Conservation (phyloP, 2,329 filamentous ascomycete genomes). For the Cladosporium sp. region DNA sequence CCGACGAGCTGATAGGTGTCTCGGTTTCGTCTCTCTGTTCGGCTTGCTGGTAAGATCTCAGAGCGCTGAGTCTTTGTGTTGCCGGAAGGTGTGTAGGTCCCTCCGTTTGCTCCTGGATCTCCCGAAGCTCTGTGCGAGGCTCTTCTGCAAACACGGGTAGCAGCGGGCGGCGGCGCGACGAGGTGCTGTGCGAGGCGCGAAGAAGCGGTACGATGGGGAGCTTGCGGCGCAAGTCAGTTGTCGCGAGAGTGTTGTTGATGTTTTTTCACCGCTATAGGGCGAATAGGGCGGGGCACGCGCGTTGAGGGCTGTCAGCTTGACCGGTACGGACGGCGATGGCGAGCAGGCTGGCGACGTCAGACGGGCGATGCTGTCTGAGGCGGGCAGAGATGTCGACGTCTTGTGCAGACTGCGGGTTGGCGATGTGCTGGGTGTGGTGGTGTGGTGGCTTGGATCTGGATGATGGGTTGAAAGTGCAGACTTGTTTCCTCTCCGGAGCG, state of each 20-base stretch:
- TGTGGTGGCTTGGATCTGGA: not conserved
- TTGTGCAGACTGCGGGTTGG: slow-evolving; percentile 3
- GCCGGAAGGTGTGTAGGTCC: not conserved
- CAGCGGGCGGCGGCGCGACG: not conserved
- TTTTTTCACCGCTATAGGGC: slow-evolving; percentile 12
- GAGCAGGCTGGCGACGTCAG: not conserved
- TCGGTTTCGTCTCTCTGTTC: slow-evolving; percentile 3
- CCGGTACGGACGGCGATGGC: slow-evolving; percentile 3
- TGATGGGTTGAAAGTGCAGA: slow-evolving; percentile 6
- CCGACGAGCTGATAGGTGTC: slow-evolving; percentile 2
- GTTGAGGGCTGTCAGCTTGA: slow-evolving; percentile 13
- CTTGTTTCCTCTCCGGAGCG: slow-evolving; percentile 1
- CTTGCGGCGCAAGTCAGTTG: not conserved
- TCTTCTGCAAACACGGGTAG: not conserved
- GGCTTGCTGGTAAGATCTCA: not conserved
- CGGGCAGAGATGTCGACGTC: not conserved
- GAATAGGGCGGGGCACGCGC: slow-evolving; percentile 11
- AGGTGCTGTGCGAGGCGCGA: not conserved
- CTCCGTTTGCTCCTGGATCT: slow-evolving; percentile 14
- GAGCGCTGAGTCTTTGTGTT: slow-evolving; percentile 3
- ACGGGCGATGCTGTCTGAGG: slow-evolving; percentile 2
- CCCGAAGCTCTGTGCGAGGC: slow-evolving; percentile 11
- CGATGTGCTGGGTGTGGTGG: slow-evolving; percentile 1
- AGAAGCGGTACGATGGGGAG: not conserved
- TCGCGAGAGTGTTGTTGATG: slow-evolving; percentile 9